phyloP scores from a whole-genome alignment of 1,284 basidiomycete genomes.

The Calocybe gambosa region DNA sequence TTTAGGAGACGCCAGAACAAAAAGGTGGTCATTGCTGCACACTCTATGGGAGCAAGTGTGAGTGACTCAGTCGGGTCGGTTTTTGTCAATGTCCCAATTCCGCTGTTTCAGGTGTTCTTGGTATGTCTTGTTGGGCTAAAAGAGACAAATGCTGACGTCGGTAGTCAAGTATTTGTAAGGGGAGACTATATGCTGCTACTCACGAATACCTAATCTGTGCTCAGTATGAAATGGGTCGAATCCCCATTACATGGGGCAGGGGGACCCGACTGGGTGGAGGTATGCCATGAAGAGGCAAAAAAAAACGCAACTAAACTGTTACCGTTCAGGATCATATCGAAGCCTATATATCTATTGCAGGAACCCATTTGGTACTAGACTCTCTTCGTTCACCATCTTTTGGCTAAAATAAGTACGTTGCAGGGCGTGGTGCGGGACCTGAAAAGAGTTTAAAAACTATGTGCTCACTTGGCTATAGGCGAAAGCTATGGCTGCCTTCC shows the following conservation, averaged over 20 bases:
- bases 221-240: conserved; percentile 95
- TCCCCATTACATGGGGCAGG: conserved; percentile 80
- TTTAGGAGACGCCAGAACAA: conserved; percentile 62
- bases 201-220: not conserved
- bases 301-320: not conserved
- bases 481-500: conserved; percentile 94
- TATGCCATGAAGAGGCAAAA: conserved; percentile 26
- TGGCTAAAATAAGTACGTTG: conserved; percentile 3
- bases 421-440: conserved; percentile 62
- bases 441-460: not conserved
- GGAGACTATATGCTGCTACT: not conserved
- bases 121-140: conserved; percentile 9
- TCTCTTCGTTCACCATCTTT: not conserved
- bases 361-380: conserved; percentile 72
- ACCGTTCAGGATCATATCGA: conserved; percentile 66
- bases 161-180: conserved; percentile 55
- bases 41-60: conserved; percentile 86
- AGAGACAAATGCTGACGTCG: not conserved
- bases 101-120: conserved; percentile 13
- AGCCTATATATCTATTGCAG: conserved; percentile 79
- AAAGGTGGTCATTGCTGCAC: conserved; percentile 85
- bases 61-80: conserved; percentile 20
- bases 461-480: conserved; percentile 37
- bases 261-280: conserved; percentile 90
- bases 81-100: not conserved